A percentile compares a stretch with the other conserved stretches of the same genome.
phyloP scores from a whole-genome alignment of 2,329 filamentous ascomycete genomes.

The Simplicillium aogashimaense region DNA sequence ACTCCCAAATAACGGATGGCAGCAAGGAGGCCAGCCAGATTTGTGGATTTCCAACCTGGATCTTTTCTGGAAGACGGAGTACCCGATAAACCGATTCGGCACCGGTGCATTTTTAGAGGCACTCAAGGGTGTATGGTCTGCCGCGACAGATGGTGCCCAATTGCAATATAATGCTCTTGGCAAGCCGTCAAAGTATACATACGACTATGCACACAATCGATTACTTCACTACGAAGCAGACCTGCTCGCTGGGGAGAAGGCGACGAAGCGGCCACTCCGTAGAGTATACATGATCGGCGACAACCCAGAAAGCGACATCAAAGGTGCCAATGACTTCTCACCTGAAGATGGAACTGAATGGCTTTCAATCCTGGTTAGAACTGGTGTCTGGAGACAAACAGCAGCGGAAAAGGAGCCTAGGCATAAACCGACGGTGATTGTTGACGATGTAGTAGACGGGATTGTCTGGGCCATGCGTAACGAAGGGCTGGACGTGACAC shows the following conservation, averaged over 20 bases:
- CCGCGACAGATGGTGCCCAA: conserved; percentile 53
- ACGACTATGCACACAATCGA: conserved; percentile 68
- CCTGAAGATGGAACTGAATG: conserved; percentile 62
- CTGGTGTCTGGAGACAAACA: conserved; percentile 58
- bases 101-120: conserved; percentile 86
- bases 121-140: conserved; percentile 68
- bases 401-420: conserved; percentile 36
- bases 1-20: conserved; percentile 68
- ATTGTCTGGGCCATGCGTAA: conserved; percentile 65
- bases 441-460: conserved; percentile 66
- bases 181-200: conserved; percentile 72
- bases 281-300: conserved; percentile 93
- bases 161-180: conserved; percentile 63
- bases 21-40: conserved; percentile 68
- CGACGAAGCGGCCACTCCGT: conserved; percentile 51
- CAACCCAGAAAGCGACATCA: conserved; percentile 83
- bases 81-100: conserved; percentile 77
- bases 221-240: conserved; percentile 42
- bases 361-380: conserved; percentile 68
- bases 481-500: conserved; percentile 30
- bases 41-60: conserved; percentile 89
- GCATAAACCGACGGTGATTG: conserved; percentile 53
- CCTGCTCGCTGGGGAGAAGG: conserved; percentile 12
- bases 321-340: conserved; percentile 69
- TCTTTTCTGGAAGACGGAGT: conserved; percentile 77